Percentiles rank a stretch among this genome's conserved stretches.
phyloP scores from a whole-genome alignment of 176 grass and related monocot genomes.

The Cenchrus purpureus region DNA sequence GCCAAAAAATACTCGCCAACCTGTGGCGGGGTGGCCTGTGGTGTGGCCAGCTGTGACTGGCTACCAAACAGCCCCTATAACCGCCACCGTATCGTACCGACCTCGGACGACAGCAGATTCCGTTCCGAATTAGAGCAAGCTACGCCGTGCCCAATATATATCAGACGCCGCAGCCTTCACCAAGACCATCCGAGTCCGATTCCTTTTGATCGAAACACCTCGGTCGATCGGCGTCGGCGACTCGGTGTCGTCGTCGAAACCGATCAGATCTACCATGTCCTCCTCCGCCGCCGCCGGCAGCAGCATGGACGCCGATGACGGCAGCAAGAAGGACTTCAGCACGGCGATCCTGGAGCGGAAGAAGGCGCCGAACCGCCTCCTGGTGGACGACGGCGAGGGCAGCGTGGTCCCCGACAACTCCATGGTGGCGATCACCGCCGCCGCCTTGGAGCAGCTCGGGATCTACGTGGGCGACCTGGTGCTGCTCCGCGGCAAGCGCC shows the following conservation, averaged over 20 bases:
- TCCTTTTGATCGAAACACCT: neutral
- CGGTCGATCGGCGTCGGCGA: neutral
- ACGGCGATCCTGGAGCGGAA: slow-evolving; percentile 54
- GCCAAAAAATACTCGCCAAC: too few species aligned
- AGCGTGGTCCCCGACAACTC: slow-evolving; percentile 43
- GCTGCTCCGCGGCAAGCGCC: slow-evolving; percentile 45
- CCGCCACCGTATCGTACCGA: too few species aligned
- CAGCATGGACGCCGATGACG: neutral
- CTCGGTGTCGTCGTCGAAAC: neutral
- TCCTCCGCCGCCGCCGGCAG: neutral
- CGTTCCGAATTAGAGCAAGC: too few species aligned
- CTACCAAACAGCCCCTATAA: too few species aligned
- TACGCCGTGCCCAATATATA: too few species aligned
- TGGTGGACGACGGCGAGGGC: slow-evolving; percentile 53
- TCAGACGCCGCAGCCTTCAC: too few species aligned
- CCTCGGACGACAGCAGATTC: too few species aligned
- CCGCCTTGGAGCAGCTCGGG: slow-evolving; percentile 31
- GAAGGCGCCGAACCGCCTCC: slow-evolving; percentile 50
- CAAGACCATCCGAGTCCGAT: too few species aligned
- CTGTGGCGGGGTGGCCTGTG: too few species aligned
- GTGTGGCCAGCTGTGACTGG: too few species aligned
- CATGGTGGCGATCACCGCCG: slow-evolving; percentile 20
- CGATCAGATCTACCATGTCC: neutral
- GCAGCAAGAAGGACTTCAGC: slow-evolving; percentile 41
- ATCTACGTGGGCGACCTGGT: slow-evolving; percentile 36